Conservation (phyloP, 208 protist species). For the Crithidia bombi region DNA sequence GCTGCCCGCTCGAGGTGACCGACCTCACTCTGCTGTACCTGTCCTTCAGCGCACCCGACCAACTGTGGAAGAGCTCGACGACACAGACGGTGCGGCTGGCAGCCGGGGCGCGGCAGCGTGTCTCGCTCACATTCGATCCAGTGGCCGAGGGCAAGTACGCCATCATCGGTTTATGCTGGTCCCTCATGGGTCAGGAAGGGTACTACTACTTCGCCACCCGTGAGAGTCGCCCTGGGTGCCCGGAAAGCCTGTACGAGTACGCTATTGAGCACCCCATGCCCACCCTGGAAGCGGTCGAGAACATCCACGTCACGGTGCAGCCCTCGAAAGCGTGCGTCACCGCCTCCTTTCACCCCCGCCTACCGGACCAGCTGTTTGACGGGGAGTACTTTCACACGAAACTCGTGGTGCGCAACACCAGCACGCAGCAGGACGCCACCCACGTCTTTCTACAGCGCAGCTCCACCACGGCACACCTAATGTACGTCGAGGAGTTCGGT, state of each 20-base stretch:
- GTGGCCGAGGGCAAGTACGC: constrained; percentile 66
- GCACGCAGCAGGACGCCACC: constrained; percentile 51
- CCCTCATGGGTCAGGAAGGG: constrained; percentile 55
- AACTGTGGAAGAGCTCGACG: constrained; percentile 74
- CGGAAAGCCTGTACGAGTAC: constrained; percentile 70
- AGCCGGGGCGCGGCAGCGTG: constrained; percentile 32
- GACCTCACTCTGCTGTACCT: constrained; percentile 74
- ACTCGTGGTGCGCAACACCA: constrained; percentile 68
- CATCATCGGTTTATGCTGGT: constrained; percentile 80
- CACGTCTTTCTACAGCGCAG: constrained; percentile 79
- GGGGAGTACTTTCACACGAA: constrained; percentile 78
- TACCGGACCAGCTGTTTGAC: constrained; percentile 71
- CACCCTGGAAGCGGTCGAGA: constrained; percentile 57
- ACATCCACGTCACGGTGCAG: constrained; percentile 68
- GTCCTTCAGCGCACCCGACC: constrained; percentile 40
- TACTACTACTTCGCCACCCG: constrained; percentile 87
- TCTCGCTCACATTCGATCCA: constrained; percentile 66
- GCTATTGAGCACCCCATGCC: constrained; percentile 73
- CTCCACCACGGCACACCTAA: constrained; percentile 60
- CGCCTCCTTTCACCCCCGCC: constrained; percentile 53
- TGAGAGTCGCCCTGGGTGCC: constrained; percentile 43
- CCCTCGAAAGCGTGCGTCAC: constrained; percentile 67
- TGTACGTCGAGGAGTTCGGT: constrained; percentile 66
- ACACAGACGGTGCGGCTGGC: constrained; percentile 56
- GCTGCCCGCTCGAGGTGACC: constrained; percentile 47